These are phyloP conservation scores for Pichia inconspicua DNA, from an alignment of 1,139 yeast genomes.

Conservation along the genomic window DNA sequence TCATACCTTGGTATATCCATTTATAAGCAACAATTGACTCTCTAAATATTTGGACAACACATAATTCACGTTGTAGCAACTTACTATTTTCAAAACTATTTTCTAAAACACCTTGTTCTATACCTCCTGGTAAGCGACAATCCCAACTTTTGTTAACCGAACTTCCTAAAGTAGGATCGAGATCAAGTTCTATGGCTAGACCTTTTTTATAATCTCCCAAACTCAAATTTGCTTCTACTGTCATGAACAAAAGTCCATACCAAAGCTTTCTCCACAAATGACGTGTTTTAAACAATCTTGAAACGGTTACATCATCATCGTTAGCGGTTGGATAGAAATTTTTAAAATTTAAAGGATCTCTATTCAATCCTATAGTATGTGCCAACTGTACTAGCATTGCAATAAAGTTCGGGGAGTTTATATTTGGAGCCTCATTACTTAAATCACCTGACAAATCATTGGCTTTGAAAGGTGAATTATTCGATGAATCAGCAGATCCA, in stretches of 20 bases:
- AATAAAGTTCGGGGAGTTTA: conserved; percentile 28
- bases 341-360: conserved; percentile 29
- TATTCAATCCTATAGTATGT: conserved; percentile 30
- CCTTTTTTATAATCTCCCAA: conserved; percentile 30
- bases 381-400: conserved; percentile 29
- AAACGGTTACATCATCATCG: conserved; percentile 23
- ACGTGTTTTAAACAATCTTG: conserved; percentile 27
- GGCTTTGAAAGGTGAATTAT: conserved; percentile 17
- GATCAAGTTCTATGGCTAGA: conserved; percentile 28
- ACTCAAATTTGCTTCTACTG: conserved; percentile 27
- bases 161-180: conserved; percentile 26
- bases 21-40: conserved; percentile 31
- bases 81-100: conserved; percentile 26
- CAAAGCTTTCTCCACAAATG: conserved; percentile 32
- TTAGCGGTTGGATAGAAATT: conserved; percentile 24
- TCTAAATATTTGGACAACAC: conserved; percentile 30
- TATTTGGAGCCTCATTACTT: conserved; percentile 32
- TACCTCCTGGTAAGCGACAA: conserved; percentile 30
- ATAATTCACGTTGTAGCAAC: conserved; percentile 28
- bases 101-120: conserved; percentile 28
- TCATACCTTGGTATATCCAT: conserved; percentile 31
- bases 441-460: conserved; percentile 25
- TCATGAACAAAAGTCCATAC: conserved; percentile 27
- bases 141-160: conserved; percentile 27
- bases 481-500: neutral